Evolutionary conservation across 2,329 filamentous ascomycete genomes (phyloP).

Genomic region (Aspergillus alliaceus): DNA sequence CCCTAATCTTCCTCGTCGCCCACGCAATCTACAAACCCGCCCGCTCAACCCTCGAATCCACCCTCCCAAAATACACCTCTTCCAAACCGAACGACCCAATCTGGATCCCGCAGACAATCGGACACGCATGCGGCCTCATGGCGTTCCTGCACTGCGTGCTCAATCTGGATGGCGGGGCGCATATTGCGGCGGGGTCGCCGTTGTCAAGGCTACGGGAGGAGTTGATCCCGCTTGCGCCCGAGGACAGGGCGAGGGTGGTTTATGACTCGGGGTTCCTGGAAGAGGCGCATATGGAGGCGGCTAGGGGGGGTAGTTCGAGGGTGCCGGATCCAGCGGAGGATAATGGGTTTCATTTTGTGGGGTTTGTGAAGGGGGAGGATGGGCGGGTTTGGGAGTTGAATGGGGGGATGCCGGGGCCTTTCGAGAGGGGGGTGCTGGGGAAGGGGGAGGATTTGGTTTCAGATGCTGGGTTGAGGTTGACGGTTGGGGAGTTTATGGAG

Average conservation of each 20-base stretch:
- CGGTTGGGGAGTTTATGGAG: conserved; percentile 15
- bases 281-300: conserved; percentile 21
- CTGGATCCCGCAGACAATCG: conserved; percentile 61
- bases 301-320: conserved; percentile 1
- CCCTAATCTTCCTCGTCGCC: conserved; percentile 56
- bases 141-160: conserved; percentile 55
- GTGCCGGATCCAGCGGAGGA: conserved; percentile 3
- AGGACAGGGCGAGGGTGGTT: conserved; percentile 52
- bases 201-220: conserved; percentile 47
- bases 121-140: conserved; percentile 60
- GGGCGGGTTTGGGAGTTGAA: conserved; percentile 37
- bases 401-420: conserved; percentile 31
- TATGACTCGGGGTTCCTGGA: conserved; percentile 41
- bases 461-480: conserved; percentile 20
- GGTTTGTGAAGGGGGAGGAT: conserved; percentile 32
- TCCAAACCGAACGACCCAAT: conserved; percentile 52
- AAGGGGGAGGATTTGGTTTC: conserved; percentile 33
- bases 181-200: conserved; percentile 44
- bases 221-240: conserved; percentile 46
- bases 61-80: conserved; percentile 45
- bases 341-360: conserved; percentile 28
- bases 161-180: conserved; percentile 47
- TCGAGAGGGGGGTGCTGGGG: conserved; percentile 27
- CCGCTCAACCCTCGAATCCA: conserved; percentile 44
- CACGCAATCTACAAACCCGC: conserved; percentile 40